These are phyloP conservation scores for Oryza punctata DNA, from an alignment of 176 grass and related monocot species.

Conservation along the genomic window DNA sequence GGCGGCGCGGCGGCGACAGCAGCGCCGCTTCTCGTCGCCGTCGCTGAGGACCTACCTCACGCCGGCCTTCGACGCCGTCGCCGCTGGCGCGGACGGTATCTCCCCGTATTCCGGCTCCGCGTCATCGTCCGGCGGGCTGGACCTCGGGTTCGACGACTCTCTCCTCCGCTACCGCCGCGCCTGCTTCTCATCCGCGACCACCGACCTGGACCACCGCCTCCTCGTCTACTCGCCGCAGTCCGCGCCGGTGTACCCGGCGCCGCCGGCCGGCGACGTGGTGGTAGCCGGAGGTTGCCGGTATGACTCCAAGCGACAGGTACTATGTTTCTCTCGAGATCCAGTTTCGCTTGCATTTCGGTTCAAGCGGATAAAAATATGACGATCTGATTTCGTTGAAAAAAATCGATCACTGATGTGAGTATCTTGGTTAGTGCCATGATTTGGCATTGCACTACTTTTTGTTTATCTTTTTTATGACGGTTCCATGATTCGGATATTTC, in stretches of 20 bases:
- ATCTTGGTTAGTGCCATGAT: slow-evolving; percentile 8
- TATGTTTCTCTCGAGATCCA: slow-evolving; percentile 30
- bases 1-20: slow-evolving; percentile 35
- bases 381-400: not conserved
- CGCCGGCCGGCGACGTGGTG: slow-evolving; percentile 3
- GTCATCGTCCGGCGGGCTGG: slow-evolving; percentile 39
- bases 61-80: slow-evolving; percentile 57
- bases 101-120: slow-evolving; percentile 18
- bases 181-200: slow-evolving; percentile 26
- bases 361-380: not conserved
- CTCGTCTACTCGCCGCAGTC: slow-evolving; percentile 50
- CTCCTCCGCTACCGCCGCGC: slow-evolving; percentile 64
- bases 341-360: slow-evolving; percentile 6
- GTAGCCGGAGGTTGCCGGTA: not conserved
- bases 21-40: slow-evolving; percentile 49
- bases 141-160: slow-evolving; percentile 47
- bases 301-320: slow-evolving; percentile 42
- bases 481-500: not conserved
- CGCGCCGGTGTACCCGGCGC: not conserved
- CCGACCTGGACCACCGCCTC: slow-evolving; percentile 43
- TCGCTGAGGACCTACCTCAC: slow-evolving; percentile 47
- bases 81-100: not conserved
- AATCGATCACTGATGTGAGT: not conserved
- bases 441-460: slow-evolving; percentile 9
- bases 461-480: not conserved